Percentiles rank a stretch among this genome's conserved stretches.
These are phyloP conservation scores for Sphaerulina musiva DNA, from an alignment of 2,329 filamentous ascomycete genomes.

Conservation along the genomic window DNA sequence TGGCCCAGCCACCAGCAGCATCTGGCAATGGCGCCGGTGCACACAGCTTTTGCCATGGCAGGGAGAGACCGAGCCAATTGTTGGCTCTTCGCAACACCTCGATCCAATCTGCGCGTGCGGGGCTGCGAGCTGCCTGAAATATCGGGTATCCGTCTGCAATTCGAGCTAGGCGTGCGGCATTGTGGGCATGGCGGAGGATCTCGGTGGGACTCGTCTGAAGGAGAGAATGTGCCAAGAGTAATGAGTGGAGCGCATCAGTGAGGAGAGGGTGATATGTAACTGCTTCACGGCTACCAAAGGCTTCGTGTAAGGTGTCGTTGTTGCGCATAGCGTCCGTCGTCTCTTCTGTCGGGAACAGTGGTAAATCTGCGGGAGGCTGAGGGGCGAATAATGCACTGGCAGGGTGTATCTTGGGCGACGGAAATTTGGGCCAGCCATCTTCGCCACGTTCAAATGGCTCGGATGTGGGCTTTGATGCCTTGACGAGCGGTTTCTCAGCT, in stretches of 20 bases:
- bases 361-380: constrained; percentile 59
- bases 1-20: constrained; percentile 31
- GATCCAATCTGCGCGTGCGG: constrained; percentile 72
- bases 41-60: constrained; percentile 67
- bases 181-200: constrained; percentile 70
- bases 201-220: constrained; percentile 73
- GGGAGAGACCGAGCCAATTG: constrained; percentile 62
- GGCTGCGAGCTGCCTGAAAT: constrained; percentile 65
- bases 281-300: constrained; percentile 51
- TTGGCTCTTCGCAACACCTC: constrained; percentile 62
- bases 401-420: constrained; percentile 47
- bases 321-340: constrained; percentile 24
- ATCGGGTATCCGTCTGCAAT: constrained; percentile 74
- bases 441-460: constrained; percentile 31
- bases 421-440: constrained; percentile 43
- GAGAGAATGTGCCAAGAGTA: constrained; percentile 72
- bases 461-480: constrained; percentile 33
- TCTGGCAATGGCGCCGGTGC: constrained; percentile 40
- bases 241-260: constrained; percentile 68
- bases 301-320: constrained; percentile 27
- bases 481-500: constrained; percentile 41
- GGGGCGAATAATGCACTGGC: constrained; percentile 65
- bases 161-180: constrained; percentile 67
- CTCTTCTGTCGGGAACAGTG: constrained; percentile 54
- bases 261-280: constrained; percentile 77